Conservation (phyloP, 805 yeast species). For the Hanseniaspora mollemarum region DNA sequence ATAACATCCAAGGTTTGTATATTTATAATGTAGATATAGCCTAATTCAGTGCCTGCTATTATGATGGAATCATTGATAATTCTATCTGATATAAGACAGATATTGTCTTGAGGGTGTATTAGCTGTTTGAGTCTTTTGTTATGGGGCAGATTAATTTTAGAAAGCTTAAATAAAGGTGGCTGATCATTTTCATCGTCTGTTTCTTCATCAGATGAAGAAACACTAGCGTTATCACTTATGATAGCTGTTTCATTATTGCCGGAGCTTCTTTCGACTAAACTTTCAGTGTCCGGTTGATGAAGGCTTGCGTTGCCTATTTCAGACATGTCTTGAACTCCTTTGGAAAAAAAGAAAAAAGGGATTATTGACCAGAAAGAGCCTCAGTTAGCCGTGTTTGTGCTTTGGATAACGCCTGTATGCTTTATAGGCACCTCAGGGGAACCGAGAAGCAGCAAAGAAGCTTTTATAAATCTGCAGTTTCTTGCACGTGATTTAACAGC, state of each 20-base stretch:
- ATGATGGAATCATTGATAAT: neutral
- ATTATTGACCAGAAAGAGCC: too few species aligned
- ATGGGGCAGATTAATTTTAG: conserved; percentile 2
- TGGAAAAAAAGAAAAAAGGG: too few species aligned
- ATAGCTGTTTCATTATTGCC: too few species aligned
- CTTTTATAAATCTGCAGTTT: too few species aligned
- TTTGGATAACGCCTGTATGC: too few species aligned
- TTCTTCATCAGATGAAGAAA: neutral
- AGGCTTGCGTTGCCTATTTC: neutral
- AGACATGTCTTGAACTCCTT: too few species aligned
- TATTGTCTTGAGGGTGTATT: neutral
- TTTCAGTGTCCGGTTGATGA: too few species aligned
- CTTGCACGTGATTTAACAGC: too few species aligned
- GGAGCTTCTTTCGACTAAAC: too few species aligned
- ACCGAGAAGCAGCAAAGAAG: too few species aligned
- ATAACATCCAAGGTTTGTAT: neutral
- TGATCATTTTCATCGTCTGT: neutral
- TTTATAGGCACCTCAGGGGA: too few species aligned
- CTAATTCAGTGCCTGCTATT: neutral
- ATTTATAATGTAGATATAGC: neutral
- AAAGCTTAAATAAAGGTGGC: conserved; percentile 3
- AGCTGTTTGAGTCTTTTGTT: neutral
- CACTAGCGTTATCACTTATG: neutral
- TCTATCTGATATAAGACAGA: neutral
- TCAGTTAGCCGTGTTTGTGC: too few species aligned